Conservation (phyloP, 192 early-diverging fungal species). For the Nowakowskiella sp. region DNA sequence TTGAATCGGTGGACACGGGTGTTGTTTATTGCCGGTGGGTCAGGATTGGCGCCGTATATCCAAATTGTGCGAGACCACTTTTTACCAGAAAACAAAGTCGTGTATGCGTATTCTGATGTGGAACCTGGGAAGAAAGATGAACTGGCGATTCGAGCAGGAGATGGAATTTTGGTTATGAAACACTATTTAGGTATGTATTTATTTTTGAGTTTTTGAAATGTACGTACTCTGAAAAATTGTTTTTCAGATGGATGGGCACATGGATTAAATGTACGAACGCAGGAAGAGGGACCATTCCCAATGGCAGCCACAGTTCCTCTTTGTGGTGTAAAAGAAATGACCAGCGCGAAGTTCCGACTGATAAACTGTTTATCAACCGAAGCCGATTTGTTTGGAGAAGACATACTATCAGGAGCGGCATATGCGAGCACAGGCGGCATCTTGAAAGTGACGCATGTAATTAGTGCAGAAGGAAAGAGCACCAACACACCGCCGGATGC, state of each 20-base stretch:
- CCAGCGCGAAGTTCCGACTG: background rate
- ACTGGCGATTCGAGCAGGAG: background rate
- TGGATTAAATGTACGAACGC: background rate
- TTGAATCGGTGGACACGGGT: background rate
- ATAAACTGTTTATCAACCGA: background rate
- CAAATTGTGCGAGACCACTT: background rate
- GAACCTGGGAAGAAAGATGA: background rate
- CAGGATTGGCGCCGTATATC: background rate
- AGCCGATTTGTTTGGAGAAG: background rate
- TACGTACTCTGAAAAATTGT: too few species aligned
- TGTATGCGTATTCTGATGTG: background rate
- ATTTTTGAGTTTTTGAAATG: too few species aligned
- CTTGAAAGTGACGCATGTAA: too few species aligned
- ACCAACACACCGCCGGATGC: too few species aligned
- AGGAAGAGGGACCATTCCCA: background rate
- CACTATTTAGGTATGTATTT: too few species aligned
- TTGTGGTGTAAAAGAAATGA: background rate
- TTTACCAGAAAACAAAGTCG: background rate
- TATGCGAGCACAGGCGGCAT: background rate
- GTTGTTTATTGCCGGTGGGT: background rate
- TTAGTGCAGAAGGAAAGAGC: too few species aligned
- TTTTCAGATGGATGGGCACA: background rate
- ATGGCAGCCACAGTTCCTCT: background rate
- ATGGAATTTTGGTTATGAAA: background rate
- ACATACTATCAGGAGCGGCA: background rate